Conservation (phyloP, 306 rosid genomes). For the Begonia loranthoides region DNA sequence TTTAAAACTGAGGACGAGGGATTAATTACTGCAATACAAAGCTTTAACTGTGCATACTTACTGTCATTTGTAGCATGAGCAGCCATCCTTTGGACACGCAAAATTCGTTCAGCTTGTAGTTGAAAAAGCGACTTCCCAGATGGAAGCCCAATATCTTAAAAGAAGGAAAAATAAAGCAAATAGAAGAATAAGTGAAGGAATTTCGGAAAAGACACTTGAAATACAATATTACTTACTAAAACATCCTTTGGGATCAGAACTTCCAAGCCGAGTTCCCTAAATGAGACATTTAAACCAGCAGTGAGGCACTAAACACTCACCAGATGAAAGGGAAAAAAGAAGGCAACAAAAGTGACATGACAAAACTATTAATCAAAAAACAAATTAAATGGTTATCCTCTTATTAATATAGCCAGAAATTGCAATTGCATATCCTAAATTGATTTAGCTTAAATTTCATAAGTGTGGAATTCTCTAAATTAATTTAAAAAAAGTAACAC, state of each 20-base stretch:
- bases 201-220: background rate
- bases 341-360: no score
- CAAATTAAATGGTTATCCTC: background rate
- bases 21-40: background rate
- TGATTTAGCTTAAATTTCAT: background rate
- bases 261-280: conserved; percentile 98
- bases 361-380: no score
- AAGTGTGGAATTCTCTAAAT: no score
- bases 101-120: conserved; percentile 96
- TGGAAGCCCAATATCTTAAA: conserved; percentile 91
- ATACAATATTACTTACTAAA: conserved; percentile 53
- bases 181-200: background rate
- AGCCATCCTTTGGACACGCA: conserved; percentile 77
- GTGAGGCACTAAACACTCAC: background rate
- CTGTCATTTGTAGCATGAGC: conserved; percentile 65
- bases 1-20: background rate
- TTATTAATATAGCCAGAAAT: background rate
- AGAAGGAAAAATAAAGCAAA: conserved; percentile 5
- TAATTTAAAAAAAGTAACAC: no score
- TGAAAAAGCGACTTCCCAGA: conserved; percentile 96
- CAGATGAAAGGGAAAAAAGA: background rate
- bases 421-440: background rate
- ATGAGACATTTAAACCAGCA: conserved; percentile 21
- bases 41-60: conserved; percentile 10
- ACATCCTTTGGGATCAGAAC: conserved; percentile 99